These are phyloP conservation scores for Eucalyptus regnans DNA, from an alignment of 345 rosid species.

Conservation along the genomic window DNA sequence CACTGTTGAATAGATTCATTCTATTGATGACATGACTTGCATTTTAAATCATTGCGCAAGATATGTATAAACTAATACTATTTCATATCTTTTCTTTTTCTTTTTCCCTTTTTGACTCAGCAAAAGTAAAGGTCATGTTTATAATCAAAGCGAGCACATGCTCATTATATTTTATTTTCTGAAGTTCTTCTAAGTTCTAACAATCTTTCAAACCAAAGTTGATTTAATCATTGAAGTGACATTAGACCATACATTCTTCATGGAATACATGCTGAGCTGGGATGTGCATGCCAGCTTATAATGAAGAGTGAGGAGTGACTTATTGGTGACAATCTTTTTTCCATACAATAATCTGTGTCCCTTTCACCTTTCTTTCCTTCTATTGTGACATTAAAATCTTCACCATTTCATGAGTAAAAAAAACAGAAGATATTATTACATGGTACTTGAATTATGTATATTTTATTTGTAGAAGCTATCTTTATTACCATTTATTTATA, in stretches of 20 bases:
- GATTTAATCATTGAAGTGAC: not conserved
- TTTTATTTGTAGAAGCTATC: not conserved
- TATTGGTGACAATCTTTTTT: not conserved
- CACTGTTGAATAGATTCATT: not conserved
- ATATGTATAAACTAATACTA: not conserved
- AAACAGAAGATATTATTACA: not conserved
- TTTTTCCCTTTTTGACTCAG: not conserved
- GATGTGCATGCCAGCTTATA: not conserved
- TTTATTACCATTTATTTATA: not conserved
- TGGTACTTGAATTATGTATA: not conserved
- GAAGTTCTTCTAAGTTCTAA: not conserved
- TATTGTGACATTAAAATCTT: not conserved
- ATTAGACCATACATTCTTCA: not conserved
- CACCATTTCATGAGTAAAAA: not conserved
- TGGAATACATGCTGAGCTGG: not conserved
- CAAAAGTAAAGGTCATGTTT: not conserved
- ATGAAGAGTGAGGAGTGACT: not conserved
- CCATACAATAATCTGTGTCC: not conserved
- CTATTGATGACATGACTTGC: not conserved
- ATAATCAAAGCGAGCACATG: not conserved
- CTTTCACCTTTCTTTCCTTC: not conserved
- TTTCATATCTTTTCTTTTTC: too few species aligned
- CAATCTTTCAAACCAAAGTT: not conserved
- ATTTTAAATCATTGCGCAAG: not conserved
- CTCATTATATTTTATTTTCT: not conserved